Base-by-base conservation (phyloP, 2,329 filamentous ascomycete species). In the Talaromyces marneffei region DNA sequence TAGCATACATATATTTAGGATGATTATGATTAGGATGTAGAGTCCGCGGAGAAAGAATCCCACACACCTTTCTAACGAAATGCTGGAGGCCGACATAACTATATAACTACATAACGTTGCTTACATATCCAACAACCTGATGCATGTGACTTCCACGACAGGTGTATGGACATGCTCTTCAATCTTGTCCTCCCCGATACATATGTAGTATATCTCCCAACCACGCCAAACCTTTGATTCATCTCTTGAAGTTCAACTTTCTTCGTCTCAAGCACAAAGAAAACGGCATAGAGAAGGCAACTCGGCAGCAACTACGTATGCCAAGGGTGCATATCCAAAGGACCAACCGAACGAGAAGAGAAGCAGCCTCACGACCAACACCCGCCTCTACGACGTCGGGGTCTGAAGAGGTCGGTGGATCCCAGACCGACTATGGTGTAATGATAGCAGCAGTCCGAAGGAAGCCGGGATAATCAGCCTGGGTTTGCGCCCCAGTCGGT, bases 371-470 rank as follows among this genome's bases (percentile, higher is more conserved):
- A 71, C 70, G 4, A 76, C 67, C n/a, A 27, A 76, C 72, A 7
- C 66, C 70, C 8, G 44, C 57, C 27, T 59, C 52, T 8, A 59
- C 16, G 60, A 62, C 18, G 68, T 70, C 35, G 63, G 60, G 48
- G 37, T 23, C 12, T 4, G 42, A 16, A 16, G 62, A 27, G 7
- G 57, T 55, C 0, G 64, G 65, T 0, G 67, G 62, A 12, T 65
- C 74, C 75, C 7, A 77, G 66, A 1, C 69, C 74, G 33, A 72
- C 75, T 73, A 77, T 76, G 5, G 71, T 70, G 64, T 3, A 75
- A 64, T 1, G n/a, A n/a, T n/a, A n/a, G 67, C 64, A 1, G 60
- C 63, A 1, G 67, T 66, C 52, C 75, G 74, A 63, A 66, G 25
- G 14, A 66, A 35, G 65, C 31, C 39, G 66, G 54, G 42, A 63